A percentile compares a stretch with the other conserved stretches of the same genome.
Conservation (phyloP, 352 stramenopile species). For the Phytophthora brassicae region DNA sequence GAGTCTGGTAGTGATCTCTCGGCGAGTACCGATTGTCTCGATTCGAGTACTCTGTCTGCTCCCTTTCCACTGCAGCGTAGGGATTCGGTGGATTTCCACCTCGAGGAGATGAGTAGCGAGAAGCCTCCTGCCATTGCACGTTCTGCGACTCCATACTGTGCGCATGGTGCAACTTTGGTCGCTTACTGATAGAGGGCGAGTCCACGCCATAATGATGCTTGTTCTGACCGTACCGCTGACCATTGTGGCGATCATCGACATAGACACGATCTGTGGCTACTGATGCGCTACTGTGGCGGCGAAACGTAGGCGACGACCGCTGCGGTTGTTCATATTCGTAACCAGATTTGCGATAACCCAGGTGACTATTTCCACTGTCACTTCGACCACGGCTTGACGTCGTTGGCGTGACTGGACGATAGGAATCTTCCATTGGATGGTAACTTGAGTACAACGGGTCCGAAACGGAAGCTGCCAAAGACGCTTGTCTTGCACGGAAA, state of each 20-base stretch:
- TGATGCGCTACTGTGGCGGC: conserved; percentile 52
- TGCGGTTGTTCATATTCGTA: conserved; percentile 26
- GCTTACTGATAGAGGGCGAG: conserved; percentile 44
- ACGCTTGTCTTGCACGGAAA: conserved; percentile 33
- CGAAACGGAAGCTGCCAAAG: conserved; percentile 28
- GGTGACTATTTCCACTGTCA: conserved; percentile 27
- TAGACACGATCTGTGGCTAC: conserved; percentile 22
- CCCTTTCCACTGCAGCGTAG: conserved; percentile 37
- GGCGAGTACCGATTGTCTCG: conserved; percentile 26
- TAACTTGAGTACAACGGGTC: conserved; percentile 34
- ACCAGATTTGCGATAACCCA: conserved; percentile 25
- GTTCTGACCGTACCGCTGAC: conserved; percentile 26
- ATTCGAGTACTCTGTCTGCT: conserved; percentile 27
- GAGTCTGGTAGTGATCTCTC: conserved; percentile 33
- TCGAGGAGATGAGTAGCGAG: conserved; percentile 31
- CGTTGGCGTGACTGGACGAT: conserved; percentile 24
- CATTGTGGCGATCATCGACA: conserved; percentile 30
- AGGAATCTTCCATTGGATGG: conserved; percentile 17
- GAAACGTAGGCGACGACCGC: conserved; percentile 24
- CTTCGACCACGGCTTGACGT: conserved; percentile 22
- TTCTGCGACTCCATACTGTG: conserved; percentile 60
- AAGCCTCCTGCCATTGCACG: conserved; percentile 36
- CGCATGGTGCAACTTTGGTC: conserved; percentile 61
- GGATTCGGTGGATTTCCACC: conserved; percentile 20
- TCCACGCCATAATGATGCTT: conserved; percentile 24